phyloP scores from a whole-genome alignment of 2,329 filamentous ascomycete genomes.

The Bipolaris sorokiniana region DNA sequence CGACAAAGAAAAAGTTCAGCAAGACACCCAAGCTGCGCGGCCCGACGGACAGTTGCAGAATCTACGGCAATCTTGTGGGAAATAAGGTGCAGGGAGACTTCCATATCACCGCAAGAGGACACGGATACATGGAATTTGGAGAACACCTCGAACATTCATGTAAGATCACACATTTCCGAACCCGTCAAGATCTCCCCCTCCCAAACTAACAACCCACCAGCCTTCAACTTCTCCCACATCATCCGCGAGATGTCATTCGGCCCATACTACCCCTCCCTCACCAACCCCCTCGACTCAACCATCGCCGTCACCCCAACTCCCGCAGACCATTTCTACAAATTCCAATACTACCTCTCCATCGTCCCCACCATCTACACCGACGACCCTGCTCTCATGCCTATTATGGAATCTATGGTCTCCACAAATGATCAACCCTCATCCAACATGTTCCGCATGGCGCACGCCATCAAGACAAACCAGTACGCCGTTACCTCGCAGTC shows the following conservation, averaged over 20 bases:
- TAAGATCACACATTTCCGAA: slow-evolving; percentile 55
- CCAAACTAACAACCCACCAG: slow-evolving; percentile 53
- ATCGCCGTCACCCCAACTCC: slow-evolving; percentile 83
- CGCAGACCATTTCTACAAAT: slow-evolving; percentile 83
- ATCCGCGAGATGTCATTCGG: slow-evolving; percentile 96
- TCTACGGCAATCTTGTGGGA: slow-evolving; percentile 87
- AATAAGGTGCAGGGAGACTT: slow-evolving; percentile 99
- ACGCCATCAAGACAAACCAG: slow-evolving; percentile 89
- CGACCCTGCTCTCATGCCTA: slow-evolving; percentile 56
- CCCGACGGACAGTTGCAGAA: slow-evolving; percentile 76
- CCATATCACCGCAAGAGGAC: slow-evolving; percentile 92
- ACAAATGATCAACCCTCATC: slow-evolving; percentile 42
- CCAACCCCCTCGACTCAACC: slow-evolving; percentile 93
- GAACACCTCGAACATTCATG: slow-evolving; percentile 80
- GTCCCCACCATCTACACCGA: slow-evolving; percentile 89
- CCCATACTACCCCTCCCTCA: slow-evolving; percentile 90
- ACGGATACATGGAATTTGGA: slow-evolving; percentile 87
- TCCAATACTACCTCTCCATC: slow-evolving; percentile 95
- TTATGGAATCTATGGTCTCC: slow-evolving; percentile 45
- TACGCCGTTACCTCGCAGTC: slow-evolving; percentile 95
- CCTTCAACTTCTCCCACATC: slow-evolving; percentile 97
- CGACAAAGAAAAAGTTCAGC: slow-evolving; percentile 69
- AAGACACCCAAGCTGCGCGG: slow-evolving; percentile 74
- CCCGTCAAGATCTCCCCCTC: no score
- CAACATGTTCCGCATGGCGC: slow-evolving; percentile 47